phyloP scores from a whole-genome alignment of 768 basidiomycete species.

The Harrya chromipes region DNA sequence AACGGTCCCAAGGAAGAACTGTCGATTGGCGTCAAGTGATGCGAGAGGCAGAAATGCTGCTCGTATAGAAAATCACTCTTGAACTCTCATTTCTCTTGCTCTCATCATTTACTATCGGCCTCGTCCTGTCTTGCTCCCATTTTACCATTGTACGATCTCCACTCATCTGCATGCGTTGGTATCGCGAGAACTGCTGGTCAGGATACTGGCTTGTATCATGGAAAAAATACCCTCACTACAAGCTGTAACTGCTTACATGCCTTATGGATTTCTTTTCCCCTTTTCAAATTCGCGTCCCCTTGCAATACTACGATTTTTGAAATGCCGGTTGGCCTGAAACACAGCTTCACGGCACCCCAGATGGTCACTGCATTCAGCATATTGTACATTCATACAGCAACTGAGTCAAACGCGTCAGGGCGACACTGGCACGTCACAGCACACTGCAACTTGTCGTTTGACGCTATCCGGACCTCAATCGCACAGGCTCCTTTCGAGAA shows the following conservation, averaged over 20 bases:
- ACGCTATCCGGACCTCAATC: not conserved
- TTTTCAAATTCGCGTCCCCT: too few species aligned
- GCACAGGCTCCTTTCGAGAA: not conserved
- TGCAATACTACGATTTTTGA: too few species aligned
- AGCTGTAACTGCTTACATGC: slow-evolving; percentile 20
- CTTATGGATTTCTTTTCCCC: not conserved
- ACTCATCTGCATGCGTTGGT: slow-evolving; percentile 9
- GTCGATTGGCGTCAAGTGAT: slow-evolving; percentile 66
- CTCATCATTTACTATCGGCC: slow-evolving; percentile 1
- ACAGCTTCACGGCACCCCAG: not conserved
- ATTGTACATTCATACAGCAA: not conserved
- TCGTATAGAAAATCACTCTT: slow-evolving; percentile 43
- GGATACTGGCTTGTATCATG: slow-evolving; percentile 17
- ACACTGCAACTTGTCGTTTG: slow-evolving; percentile 14
- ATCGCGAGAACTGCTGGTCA: slow-evolving; percentile 20
- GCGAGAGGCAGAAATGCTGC: slow-evolving; percentile 48
- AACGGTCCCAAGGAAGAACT: slow-evolving; percentile 30
- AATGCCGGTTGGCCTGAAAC: too few species aligned
- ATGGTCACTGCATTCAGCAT: not conserved
- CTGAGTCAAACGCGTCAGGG: not conserved
- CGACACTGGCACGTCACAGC: slow-evolving; percentile 14
- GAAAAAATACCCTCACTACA: slow-evolving; percentile 21
- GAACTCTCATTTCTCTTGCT: not conserved
- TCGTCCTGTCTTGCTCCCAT: not conserved
- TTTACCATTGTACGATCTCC: slow-evolving; percentile 10